These are phyloP conservation scores for Yamadazyma friedrichii DNA, from an alignment of 1,139 yeast genomes.

Conservation along the genomic window DNA sequence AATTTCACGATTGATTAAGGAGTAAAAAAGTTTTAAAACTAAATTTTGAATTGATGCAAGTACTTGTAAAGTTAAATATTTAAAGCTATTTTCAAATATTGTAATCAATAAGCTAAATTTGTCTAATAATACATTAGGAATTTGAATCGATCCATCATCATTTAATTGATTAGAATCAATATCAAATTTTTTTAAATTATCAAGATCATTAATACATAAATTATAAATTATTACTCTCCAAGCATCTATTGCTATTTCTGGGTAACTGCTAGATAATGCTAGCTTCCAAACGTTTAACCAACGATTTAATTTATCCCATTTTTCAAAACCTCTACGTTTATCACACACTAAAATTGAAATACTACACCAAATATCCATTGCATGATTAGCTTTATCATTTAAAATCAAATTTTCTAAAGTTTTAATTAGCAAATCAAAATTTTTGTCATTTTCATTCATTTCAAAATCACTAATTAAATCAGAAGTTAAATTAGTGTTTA, in stretches of 20 bases:
- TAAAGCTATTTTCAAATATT: constrained; percentile 17
- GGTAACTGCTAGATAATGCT: constrained; percentile 23
- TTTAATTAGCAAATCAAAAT: constrained; percentile 25
- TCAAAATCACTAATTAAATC: not conserved
- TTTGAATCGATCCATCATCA: too few relatives aligned
- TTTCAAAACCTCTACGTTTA: constrained; percentile 23
- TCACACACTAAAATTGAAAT: constrained; percentile 32
- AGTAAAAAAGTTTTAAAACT: constrained; percentile 29
- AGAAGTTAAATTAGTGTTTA: constrained; percentile 3
- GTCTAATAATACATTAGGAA: constrained; percentile 7
- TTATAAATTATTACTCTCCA: constrained; percentile 41
- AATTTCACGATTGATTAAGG: constrained; percentile 22
- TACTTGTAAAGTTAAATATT: too few relatives aligned
- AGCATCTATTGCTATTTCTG: constrained; percentile 30
- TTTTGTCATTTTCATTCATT: constrained; percentile 4
- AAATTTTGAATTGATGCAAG: too few relatives aligned
- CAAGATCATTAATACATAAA: constrained; percentile 34
- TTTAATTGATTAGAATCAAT: too few relatives aligned
- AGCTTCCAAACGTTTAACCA: constrained; percentile 39
- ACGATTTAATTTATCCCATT: constrained; percentile 28
- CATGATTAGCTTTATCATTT: constrained; percentile 28
- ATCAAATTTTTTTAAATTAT: constrained; percentile 14
- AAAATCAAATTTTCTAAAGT: constrained; percentile 27
- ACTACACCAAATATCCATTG: constrained; percentile 46
- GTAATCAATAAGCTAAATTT: constrained; percentile 7